Evolutionary conservation across 1,139 yeast genomes (phyloP).

Genomic region (Taphrina deformans): DNA sequence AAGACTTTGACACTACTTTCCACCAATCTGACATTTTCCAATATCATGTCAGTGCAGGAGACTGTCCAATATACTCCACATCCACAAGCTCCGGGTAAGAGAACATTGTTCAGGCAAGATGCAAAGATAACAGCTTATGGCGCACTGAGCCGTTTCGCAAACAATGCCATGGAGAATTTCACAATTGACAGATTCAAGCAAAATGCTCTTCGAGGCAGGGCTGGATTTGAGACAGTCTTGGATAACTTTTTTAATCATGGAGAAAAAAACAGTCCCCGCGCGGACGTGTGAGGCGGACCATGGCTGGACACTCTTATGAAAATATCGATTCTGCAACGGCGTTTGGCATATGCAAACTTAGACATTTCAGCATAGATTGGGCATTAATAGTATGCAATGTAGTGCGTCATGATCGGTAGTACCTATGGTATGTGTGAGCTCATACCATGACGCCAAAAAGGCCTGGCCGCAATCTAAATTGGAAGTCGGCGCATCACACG

Average conservation of each 20-base stretch:
- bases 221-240: constrained; percentile 81
- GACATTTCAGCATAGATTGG: background rate
- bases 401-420: too few relatives aligned
- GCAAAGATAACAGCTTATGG: constrained; percentile 91
- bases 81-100: constrained; percentile 50
- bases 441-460: background rate
- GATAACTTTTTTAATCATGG: constrained; percentile 23
- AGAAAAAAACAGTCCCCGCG: background rate
- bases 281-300: background rate
- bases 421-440: background rate
- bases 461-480: too few relatives aligned
- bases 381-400: background rate
- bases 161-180: constrained; percentile 81
- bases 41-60: constrained; percentile 76
- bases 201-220: constrained; percentile 77
- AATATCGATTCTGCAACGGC: background rate
- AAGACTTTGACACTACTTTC: constrained; percentile 74
- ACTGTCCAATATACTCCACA: constrained; percentile 79
- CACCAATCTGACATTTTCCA: constrained; percentile 80
- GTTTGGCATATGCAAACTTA: background rate
- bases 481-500: too few relatives aligned
- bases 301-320: background rate
- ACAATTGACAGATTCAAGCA: constrained; percentile 82
- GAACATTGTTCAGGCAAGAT: constrained; percentile 71
- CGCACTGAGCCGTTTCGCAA: constrained; percentile 65